Percentiles rank a stretch among this genome's conserved stretches.
phyloP scores from a whole-genome alignment of 1,139 yeast genomes.

The Candida sojae region DNA sequence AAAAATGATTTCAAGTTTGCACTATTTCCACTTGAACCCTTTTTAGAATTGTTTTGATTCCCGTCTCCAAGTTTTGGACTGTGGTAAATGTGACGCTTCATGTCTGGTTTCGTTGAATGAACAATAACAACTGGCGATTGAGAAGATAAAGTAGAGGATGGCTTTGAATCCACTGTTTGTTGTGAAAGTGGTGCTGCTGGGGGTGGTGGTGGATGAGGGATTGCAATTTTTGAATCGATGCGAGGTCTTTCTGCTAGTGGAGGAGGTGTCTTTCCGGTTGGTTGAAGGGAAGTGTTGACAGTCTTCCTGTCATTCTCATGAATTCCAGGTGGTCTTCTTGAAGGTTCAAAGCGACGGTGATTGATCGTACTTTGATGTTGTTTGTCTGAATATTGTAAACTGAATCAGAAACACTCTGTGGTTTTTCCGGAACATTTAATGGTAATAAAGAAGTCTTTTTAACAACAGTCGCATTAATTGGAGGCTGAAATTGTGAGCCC shows the following conservation, averaged over 20 bases:
- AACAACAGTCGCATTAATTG: not conserved
- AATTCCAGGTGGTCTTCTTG: constrained; percentile 2
- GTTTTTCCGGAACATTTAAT: not conserved
- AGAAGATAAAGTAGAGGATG: not conserved
- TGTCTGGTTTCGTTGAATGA: not conserved
- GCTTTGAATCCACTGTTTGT: not conserved
- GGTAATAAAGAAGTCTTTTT: constrained; percentile 5
- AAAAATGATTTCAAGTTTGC: constrained; percentile 12
- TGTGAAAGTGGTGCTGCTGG: not conserved
- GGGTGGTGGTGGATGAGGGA: not conserved
- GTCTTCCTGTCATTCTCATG: not conserved
- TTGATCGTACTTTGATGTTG: not conserved
- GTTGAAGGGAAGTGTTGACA: constrained; percentile 3
- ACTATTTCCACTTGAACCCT: not conserved
- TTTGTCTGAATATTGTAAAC: constrained; percentile 3
- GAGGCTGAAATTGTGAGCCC: constrained; percentile 1
- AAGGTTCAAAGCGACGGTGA: constrained; percentile 4
- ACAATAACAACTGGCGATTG: no score
- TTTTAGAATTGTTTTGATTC: not conserved
- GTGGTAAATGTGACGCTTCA: constrained; percentile 1
- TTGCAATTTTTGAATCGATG: not conserved
- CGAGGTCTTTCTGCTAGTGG: not conserved
- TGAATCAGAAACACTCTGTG: not conserved
- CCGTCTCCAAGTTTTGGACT: not conserved
- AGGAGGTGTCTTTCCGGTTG: not conserved